Evolutionary conservation across 176 grass and related monocot genomes (phyloP), one percentile per base, ranked within the genome.

Genomic region (Aegilops longissima): DNA sequence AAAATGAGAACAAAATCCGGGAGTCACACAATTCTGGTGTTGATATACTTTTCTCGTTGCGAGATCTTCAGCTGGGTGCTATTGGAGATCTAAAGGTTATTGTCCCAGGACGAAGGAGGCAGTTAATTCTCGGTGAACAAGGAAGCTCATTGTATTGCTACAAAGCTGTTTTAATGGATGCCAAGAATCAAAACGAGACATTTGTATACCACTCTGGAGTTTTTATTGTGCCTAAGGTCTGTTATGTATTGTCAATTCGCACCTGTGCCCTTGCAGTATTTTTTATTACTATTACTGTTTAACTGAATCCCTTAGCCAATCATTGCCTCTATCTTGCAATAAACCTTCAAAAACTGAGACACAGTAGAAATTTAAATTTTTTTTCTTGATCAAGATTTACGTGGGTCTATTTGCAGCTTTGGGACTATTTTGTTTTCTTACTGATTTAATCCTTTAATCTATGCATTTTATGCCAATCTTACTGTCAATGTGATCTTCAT

Each of bases 161-260:
- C 78, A 96, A 96, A 88, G 90, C 93, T 71, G 78, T 93, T 62
- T 79, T 98, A 54, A 83, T 98, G 88, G 96, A 98, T 65, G 82
- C 96, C 72, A 84, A 91, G 78, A 90, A 89, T 68, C 86, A 82
- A 90, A 85, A 71, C 5, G 93, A 91, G 68, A 86, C 80, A 82
- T 94, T 94, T 84, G 68, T 75, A 30, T 98, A 96, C 39, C 90
- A 86, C n/a, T 96, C 92, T 83, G 96, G 91, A 45, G 85, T 98
- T 91, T 96, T 98, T 86, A 95, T 98, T 58, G 92, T 94, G 67
- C 93, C 96, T 80, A 96, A 98, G 96, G 96, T 98, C 24, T 66
- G 90, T 39, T 75, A 79, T 35, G 74, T 64, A 59, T 80, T 73
- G 44, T 69, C 49, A 61, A 40, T 81, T 76, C 61, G 69, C 44